phyloP scores from a whole-genome alignment of 1,139 yeast species.

The Arxiozyma telluris region DNA sequence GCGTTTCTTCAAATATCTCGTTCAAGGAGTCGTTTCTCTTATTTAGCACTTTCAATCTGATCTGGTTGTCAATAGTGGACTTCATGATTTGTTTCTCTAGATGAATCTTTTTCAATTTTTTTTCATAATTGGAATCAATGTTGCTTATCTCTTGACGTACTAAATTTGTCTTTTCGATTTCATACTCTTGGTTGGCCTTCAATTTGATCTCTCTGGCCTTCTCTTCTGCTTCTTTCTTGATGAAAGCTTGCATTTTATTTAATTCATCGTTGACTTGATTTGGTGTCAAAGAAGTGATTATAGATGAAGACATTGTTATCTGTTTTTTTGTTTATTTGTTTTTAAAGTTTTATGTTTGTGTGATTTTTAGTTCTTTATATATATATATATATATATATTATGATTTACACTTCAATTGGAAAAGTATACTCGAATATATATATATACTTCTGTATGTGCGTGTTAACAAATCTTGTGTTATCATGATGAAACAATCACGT shows the following conservation, averaged over 20 bases:
- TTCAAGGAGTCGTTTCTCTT: constrained; percentile 79
- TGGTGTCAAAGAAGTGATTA: constrained; percentile 29
- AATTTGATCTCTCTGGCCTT: constrained; percentile 93
- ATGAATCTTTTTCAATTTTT: constrained; percentile 81
- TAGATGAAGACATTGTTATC: constrained; percentile 12
- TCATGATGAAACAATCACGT: too few species aligned
- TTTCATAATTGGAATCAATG: constrained; percentile 72
- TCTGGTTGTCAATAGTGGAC: constrained; percentile 91
- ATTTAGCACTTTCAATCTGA: constrained; percentile 79
- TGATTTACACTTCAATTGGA: not conserved
- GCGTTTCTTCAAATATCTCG: constrained; percentile 65
- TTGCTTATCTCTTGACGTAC: constrained; percentile 88
- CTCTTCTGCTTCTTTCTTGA: constrained; percentile 97
- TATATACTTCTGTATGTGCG: too few species aligned
- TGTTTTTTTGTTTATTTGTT: not conserved
- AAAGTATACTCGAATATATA: too few species aligned
- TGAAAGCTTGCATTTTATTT: constrained; percentile 96
- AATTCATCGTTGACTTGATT: constrained; percentile 85
- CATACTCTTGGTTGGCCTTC: constrained; percentile 98
- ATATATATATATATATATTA: too few species aligned
- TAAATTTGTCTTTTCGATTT: constrained; percentile 90
- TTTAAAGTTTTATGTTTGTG: not conserved
- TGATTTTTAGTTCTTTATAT: not conserved
- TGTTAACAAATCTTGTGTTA: too few species aligned
- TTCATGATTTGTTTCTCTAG: constrained; percentile 92